phyloP scores from a whole-genome alignment of 2,329 filamentous ascomycete species.

The Pseudocercospora crystallina region DNA sequence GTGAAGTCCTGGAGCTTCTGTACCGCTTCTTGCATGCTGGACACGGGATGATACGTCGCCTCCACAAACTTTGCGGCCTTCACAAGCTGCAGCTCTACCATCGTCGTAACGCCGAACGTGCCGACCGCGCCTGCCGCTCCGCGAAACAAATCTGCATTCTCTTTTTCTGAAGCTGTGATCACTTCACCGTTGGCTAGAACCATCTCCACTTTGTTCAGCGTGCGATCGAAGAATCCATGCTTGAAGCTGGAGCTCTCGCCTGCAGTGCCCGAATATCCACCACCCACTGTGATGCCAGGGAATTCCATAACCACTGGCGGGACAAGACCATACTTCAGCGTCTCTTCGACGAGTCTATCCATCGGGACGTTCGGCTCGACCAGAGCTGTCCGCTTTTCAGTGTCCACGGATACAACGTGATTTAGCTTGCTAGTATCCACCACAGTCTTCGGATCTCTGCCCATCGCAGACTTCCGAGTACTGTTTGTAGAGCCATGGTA shows the following conservation, averaged over 20 bases:
- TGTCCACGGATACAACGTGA: constrained; percentile 63
- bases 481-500: constrained; percentile 77
- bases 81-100: constrained; percentile 51
- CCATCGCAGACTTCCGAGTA: constrained; percentile 56
- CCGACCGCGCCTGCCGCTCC: constrained; percentile 66
- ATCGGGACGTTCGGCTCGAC: constrained; percentile 71
- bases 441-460: constrained; percentile 39
- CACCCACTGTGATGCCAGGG: constrained; percentile 69
- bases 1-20: constrained; percentile 41
- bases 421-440: constrained; percentile 67
- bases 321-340: constrained; percentile 56
- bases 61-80: constrained; percentile 51
- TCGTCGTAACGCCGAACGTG: constrained; percentile 65
- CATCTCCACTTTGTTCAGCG: constrained; percentile 63
- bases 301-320: constrained; percentile 71
- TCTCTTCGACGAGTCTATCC: constrained; percentile 61
- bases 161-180: constrained; percentile 53
- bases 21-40: constrained; percentile 44
- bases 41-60: constrained; percentile 48
- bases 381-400: constrained; percentile 54
- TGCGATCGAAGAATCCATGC: constrained; percentile 65
- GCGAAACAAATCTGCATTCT: constrained; percentile 61
- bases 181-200: constrained; percentile 62
- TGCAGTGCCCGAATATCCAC: constrained; percentile 66
- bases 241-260: constrained; percentile 70